A percentile compares a stretch with the other conserved stretches of the same genome.
Evolutionary conservation across 192 early-diverging fungal genomes (phyloP).

Genomic region (Coemansia sp.): DNA sequence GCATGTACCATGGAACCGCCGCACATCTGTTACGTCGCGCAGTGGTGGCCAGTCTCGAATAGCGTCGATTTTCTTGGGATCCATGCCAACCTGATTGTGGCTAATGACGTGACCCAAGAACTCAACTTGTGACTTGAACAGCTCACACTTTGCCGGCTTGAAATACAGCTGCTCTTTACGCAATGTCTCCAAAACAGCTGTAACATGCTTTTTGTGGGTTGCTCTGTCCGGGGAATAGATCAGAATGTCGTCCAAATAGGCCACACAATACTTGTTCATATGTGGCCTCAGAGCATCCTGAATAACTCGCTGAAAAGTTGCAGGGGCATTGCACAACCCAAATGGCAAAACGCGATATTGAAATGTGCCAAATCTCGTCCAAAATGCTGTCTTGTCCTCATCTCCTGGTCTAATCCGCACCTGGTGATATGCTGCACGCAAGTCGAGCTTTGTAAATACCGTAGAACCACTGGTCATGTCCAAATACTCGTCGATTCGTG

Average conservation of each 20-base stretch:
- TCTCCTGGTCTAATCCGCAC: conserved; percentile 34
- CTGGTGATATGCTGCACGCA: conserved; percentile 42
- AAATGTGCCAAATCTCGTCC: conserved; percentile 37
- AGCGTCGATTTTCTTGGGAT: conserved; percentile 7
- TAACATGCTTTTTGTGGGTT: neutral
- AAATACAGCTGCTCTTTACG: neutral
- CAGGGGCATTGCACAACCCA: conserved; percentile 51
- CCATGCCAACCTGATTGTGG: neutral
- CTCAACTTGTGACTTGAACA: neutral
- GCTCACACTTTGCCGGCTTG: conserved; percentile 9
- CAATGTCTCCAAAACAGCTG: neutral
- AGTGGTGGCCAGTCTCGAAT: conserved; percentile 7
- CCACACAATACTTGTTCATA: conserved; percentile 32
- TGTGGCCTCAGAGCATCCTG: conserved; percentile 4
- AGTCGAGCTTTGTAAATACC: too few relatives aligned
- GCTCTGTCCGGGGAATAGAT: neutral
- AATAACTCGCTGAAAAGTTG: conserved; percentile 57
- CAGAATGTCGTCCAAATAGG: conserved; percentile 8
- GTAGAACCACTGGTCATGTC: too few relatives aligned
- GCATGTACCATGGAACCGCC: conserved; percentile 26
- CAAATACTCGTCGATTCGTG: conserved; percentile 37
- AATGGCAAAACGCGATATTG: conserved; percentile 63
- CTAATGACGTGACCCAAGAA: conserved; percentile 12
- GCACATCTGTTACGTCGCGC: neutral
- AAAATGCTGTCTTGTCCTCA: conserved; percentile 52